phyloP scores from a whole-genome alignment of 2,329 filamentous ascomycete species.

The Teratosphaeria epicoccoides region DNA sequence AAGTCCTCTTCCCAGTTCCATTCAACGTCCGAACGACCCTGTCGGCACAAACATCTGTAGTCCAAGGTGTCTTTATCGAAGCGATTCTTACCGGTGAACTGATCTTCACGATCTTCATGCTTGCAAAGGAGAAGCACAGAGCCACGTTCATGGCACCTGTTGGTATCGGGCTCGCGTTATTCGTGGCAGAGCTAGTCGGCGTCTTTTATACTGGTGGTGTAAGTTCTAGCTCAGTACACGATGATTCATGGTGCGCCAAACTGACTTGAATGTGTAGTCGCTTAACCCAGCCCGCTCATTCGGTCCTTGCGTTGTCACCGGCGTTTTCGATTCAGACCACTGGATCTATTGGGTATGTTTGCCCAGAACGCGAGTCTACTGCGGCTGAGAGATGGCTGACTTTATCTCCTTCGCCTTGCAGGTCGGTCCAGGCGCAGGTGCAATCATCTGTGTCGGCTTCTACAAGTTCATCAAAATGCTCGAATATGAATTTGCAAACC shows the following conservation, averaged over 20 bases:
- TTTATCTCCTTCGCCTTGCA: constrained; percentile 7
- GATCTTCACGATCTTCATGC: constrained; percentile 26
- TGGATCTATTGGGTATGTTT: constrained; percentile 22
- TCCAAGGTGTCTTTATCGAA: constrained; percentile 25
- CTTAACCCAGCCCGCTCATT: constrained; percentile 27
- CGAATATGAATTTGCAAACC: constrained; percentile 23
- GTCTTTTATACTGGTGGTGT: constrained; percentile 25
- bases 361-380: constrained; percentile 3
- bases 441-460: constrained; percentile 13
- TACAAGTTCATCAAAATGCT: constrained; percentile 21
- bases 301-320: constrained; percentile 24
- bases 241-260: not conserved
- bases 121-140: constrained; percentile 27
- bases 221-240: not conserved
- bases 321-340: constrained; percentile 19
- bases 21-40: constrained; percentile 20
- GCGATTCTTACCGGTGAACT: constrained; percentile 24
- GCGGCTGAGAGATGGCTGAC: constrained; percentile 1
- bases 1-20: constrained; percentile 19
- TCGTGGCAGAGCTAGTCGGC: constrained; percentile 39
- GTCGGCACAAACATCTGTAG: constrained; percentile 16
- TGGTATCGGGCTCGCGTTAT: constrained; percentile 60
- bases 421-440: constrained; percentile 10
- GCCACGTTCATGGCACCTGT: constrained; percentile 53
- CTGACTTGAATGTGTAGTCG: constrained; percentile 14